Evolutionary conservation across 331 rosid genomes (phyloP).

Genomic region (Pyracantha coccinea): DNA sequence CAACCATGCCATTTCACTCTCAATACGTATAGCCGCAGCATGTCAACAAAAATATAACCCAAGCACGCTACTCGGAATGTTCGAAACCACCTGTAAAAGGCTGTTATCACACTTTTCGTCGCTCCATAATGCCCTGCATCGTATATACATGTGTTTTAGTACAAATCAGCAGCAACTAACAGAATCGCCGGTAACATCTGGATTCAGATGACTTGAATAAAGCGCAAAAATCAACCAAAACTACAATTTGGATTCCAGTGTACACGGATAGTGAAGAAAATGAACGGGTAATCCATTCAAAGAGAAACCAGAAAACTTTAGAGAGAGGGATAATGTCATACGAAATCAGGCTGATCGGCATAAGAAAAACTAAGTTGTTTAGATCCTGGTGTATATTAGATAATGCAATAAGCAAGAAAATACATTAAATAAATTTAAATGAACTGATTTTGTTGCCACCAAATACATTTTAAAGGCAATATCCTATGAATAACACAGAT

Average conservation of each 20-base stretch:
- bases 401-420: background rate
- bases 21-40: conserved; percentile 17
- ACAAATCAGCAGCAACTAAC: conserved; percentile 13
- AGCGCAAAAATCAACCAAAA: background rate
- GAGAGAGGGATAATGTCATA: background rate
- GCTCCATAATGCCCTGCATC: conserved; percentile 37
- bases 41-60: conserved; percentile 19
- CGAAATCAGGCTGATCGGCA: background rate
- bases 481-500: background rate
- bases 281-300: background rate
- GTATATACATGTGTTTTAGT: conserved; percentile 17
- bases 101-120: conserved; percentile 31
- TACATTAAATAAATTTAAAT: background rate
- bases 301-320: background rate
- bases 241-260: background rate
- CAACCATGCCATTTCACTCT: conserved; percentile 21
- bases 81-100: conserved; percentile 29
- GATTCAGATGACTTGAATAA: background rate
- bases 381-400: too few species aligned
- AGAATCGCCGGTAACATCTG: conserved; percentile 1
- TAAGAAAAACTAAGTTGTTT: background rate
- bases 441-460: background rate
- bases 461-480: background rate
- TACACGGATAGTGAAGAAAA: background rate
- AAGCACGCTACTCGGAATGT: conserved; percentile 5